Base-by-base conservation (phyloP, 2,329 filamentous ascomycete genomes). In the Hypoxylon sp. region DNA sequence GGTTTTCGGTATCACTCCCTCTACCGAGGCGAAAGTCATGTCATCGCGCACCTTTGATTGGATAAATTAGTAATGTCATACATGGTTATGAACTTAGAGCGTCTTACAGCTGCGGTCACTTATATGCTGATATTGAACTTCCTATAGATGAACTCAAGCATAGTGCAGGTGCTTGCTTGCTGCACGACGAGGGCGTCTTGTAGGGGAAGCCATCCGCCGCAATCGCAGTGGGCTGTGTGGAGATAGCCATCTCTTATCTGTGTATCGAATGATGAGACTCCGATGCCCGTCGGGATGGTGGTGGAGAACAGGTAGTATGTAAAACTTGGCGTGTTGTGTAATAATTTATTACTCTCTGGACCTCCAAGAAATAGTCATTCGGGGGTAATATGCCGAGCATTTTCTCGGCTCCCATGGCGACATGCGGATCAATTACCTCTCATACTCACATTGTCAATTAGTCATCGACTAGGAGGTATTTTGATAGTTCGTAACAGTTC, bases 121-220 rank as follows among this genome's bases (percentile, higher is more conserved):
- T 41, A 15, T 41, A 17, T 10, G 8, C 5, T 32, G 8, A 6
- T 32, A 44, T 44, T 44, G 10, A 10, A 44, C 10, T 22, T 24
- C 41, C 19, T 22, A 10, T 17, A 7, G 19, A 44, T 20, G 19
- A 22, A 44, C 19, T 20, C 24, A 26, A 26, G 24, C 24, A 26
- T 26, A 26, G 24, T 26, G 19, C 41, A 44, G 4, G 53, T 48
- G 6, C 20, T 30, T 20, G 13, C 43, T n/a, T 19, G 15, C 24
- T 56, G 53, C 13, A 48, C 32, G 20, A 48, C 11, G 43, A 56
- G 53, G 15, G 28, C 43, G 10, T 56, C 53, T n/a, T 56, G 32
- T 2, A 77, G 52, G 7, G 72, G 71, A 56, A 75, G 78, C 0
- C 74, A 72, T 19, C 58, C 41, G 15, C 72, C 71, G n/a, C 64